phyloP scores from a whole-genome alignment of 805 yeast genomes.

The Zygoascus biomembranicola region DNA sequence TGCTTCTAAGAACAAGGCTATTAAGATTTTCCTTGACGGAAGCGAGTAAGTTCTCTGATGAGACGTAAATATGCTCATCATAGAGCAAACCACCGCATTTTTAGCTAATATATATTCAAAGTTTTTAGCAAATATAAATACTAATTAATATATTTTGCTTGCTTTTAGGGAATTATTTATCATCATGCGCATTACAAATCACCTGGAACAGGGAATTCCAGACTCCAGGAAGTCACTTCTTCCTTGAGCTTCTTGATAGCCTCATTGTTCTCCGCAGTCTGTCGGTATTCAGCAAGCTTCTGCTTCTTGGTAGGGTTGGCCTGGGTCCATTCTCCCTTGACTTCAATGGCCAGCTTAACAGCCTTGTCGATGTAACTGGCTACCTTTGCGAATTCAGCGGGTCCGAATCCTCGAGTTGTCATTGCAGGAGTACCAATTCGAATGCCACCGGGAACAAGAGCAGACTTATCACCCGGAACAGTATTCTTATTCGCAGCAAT shows the following conservation, averaged over 20 bases:
- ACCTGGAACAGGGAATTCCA: conserved; percentile 82
- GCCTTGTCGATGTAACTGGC: conserved; percentile 76
- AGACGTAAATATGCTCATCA: not conserved
- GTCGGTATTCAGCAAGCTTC: conserved; percentile 61
- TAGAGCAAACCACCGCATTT: not conserved
- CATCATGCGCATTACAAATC: conserved; percentile 24
- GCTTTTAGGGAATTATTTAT: no score
- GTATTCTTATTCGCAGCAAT: conserved; percentile 96
- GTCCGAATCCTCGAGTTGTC: conserved; percentile 90
- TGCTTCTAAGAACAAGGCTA: conserved; percentile 57
- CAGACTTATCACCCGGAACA: conserved; percentile 93
- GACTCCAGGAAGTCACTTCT: conserved; percentile 67
- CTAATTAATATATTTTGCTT: no score
- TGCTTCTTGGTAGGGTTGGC: conserved; percentile 37
- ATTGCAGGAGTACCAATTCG: conserved; percentile 98
- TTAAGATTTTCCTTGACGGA: conserved; percentile 42
- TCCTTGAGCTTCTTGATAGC: conserved; percentile 53
- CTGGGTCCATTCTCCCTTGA: conserved; percentile 58
- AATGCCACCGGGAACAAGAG: conserved; percentile 91
- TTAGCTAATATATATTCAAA: not conserved
- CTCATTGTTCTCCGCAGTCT: conserved; percentile 52
- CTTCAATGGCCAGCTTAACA: conserved; percentile 57
- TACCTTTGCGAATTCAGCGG: conserved; percentile 69
- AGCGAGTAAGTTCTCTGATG: not conserved
- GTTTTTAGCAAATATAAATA: no score